Base-by-base conservation (phyloP, 306 rosid genomes). In the Vicia sativa region DNA sequence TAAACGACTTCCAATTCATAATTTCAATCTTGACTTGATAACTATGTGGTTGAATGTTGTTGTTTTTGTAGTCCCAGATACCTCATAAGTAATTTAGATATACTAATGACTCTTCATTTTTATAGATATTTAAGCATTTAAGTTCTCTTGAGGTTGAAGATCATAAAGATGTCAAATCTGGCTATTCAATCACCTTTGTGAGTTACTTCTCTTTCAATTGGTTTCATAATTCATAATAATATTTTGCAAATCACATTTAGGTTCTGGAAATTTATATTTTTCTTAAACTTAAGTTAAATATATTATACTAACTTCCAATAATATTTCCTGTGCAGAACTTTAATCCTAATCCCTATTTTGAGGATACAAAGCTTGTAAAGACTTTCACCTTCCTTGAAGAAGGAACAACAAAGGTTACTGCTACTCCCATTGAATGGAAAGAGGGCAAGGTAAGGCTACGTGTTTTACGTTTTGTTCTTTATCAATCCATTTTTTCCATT, bases 131-230 rank as follows among this genome's bases (percentile, higher is more conserved):
- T 82, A 90, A 88, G 86, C 70, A 86, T 82, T 78, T 93, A 41
- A 81, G 68, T 68, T 90, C 97, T 58, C 84, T 93, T 52, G 96
- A 90, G 81, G 99, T 93, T 72, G 99, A 90, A 72, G 99, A 93
- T 55, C 81, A 73, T 70, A 88, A 88, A 71, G 99, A 93, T 39
- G 95, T 93, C 74, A 93, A 88, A 71, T 93, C 99, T 9, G 99
- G 99, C 71, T 93, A 85, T 74, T 74, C 90, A 5, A 86, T 93
- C 60, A 80, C 96, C 41, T 79, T 93, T 48, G 99, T 93, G 70
- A 93, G 99, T 85, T 78, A 18, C 16, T 71, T 66, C 73, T 67
- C 26, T 14, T 42, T 21, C 60, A 16, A 11, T 43, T 25, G 3
- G 26, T 38, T 43, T 18, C 49, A 41, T 18, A 5, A 11, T 50